Percentiles rank a stretch among this genome's conserved stretches.
Conservation (phyloP, 305 asterid species). For the Fraxinus paxiana region DNA sequence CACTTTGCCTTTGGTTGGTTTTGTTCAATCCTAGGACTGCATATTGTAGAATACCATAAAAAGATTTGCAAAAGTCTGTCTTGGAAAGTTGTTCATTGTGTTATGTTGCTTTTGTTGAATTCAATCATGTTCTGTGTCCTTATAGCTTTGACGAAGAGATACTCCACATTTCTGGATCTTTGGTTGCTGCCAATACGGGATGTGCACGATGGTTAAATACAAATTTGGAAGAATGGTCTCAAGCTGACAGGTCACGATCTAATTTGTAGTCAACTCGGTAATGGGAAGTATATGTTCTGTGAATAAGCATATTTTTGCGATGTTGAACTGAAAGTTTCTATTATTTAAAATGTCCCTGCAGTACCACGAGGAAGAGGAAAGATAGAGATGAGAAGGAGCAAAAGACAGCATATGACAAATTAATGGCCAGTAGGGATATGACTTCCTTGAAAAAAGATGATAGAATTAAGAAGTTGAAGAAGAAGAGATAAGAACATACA, state of each 20-base stretch:
- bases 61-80: background rate
- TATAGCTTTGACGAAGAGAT: conserved; percentile 59
- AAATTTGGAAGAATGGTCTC: conserved; percentile 38
- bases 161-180: conserved; percentile 55
- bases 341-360: conserved; percentile 23
- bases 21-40: background rate
- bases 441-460: conserved; percentile 2
- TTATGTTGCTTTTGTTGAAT: background rate
- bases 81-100: background rate
- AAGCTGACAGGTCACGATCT: conserved; percentile 38
- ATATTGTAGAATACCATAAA: background rate
- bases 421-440: conserved; percentile 16
- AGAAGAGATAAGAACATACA: conserved; percentile 23
- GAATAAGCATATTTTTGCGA: background rate
- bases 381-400: conserved; percentile 18
- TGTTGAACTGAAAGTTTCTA: background rate
- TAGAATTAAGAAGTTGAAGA: conserved; percentile 36
- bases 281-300: background rate
- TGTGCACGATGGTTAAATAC: conserved; percentile 49
- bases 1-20: background rate
- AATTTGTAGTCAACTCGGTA: background rate
- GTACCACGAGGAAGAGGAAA: conserved; percentile 33
- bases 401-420: conserved; percentile 10
- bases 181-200: conserved; percentile 50
- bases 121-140: conserved; percentile 1